Conservation (phyloP, 495 filamentous ascomycete genomes). For the Annulohypoxylon maeteangense region DNA sequence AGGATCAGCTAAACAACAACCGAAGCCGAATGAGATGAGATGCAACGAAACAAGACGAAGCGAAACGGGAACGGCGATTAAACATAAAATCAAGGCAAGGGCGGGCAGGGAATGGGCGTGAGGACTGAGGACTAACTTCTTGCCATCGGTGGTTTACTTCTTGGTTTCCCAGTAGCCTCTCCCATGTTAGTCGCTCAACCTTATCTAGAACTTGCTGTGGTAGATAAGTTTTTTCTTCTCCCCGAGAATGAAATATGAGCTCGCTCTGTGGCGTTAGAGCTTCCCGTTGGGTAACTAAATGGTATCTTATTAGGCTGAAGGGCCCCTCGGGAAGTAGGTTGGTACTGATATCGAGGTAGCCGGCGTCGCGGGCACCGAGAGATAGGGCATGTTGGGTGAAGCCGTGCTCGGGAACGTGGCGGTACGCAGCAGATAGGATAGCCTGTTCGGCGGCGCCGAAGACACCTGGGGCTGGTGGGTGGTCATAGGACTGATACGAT, state of each 20-base stretch:
- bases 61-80: neutral
- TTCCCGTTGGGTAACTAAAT: conserved; percentile 73
- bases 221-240: conserved; percentile 41
- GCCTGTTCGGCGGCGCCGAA: conserved; percentile 77
- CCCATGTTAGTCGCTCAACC: conserved; percentile 73
- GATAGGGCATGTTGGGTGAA: conserved; percentile 78
- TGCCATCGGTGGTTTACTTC: conserved; percentile 80
- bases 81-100: neutral
- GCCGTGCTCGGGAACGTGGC: conserved; percentile 83
- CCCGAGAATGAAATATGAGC: conserved; percentile 39
- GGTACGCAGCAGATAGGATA: conserved; percentile 82
- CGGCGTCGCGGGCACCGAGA: conserved; percentile 80
- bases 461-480: conserved; percentile 64
- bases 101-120: neutral
- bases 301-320: conserved; percentile 85
- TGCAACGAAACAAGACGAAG: neutral
- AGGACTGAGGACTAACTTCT: conserved; percentile 68
- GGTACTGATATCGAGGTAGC: conserved; percentile 85
- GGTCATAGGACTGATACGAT: conserved; percentile 78
- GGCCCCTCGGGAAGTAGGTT: conserved; percentile 82
- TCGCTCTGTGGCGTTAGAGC: conserved; percentile 50
- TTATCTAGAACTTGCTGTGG: conserved; percentile 53
- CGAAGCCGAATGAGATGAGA: neutral
- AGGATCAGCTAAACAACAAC: neutral
- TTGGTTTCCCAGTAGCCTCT: conserved; percentile 76